Evolutionary conservation across 1,139 yeast genomes (phyloP).

Genomic region (Hanseniaspora uvarum): DNA sequence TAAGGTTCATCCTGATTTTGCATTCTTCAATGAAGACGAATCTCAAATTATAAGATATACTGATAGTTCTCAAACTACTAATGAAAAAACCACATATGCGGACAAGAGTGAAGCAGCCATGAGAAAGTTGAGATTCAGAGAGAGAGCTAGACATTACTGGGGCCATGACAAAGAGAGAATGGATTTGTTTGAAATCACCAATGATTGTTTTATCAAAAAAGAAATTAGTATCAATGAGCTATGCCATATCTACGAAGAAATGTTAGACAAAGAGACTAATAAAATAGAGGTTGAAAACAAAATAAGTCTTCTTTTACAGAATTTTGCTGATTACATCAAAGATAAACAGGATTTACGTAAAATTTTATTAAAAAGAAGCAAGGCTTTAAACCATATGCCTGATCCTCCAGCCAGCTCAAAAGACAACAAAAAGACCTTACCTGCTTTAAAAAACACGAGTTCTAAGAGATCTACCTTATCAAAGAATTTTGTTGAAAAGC

Average conservation of each 20-base stretch:
- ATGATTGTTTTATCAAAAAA: conserved; percentile 41
- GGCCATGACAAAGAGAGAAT: conserved; percentile 43
- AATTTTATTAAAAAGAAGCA: background rate
- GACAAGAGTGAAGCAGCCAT: conserved; percentile 41
- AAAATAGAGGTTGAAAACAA: conserved; percentile 25
- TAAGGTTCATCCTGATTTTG: conserved; percentile 36
- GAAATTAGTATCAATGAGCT: conserved; percentile 43
- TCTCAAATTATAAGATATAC: conserved; percentile 21
- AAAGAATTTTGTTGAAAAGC: background rate
- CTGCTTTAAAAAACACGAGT: background rate
- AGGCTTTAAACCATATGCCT: background rate
- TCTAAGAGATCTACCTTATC: background rate
- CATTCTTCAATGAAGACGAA: background rate
- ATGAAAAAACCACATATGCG: conserved; percentile 26
- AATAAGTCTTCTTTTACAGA: conserved; percentile 39
- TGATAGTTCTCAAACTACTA: conserved; percentile 43
- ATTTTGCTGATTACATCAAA: conserved; percentile 34
- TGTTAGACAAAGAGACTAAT: conserved; percentile 35
- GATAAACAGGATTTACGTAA: background rate
- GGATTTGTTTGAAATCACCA: conserved; percentile 42
- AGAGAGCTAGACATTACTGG: conserved; percentile 72
- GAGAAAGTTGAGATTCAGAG: conserved; percentile 60
- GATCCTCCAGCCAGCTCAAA: background rate
- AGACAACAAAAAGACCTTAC: background rate
- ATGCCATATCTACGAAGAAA: conserved; percentile 38